These are phyloP conservation scores for Erysimum cheiri DNA, from an alignment of 441 rosid species.

Conservation along the genomic window DNA sequence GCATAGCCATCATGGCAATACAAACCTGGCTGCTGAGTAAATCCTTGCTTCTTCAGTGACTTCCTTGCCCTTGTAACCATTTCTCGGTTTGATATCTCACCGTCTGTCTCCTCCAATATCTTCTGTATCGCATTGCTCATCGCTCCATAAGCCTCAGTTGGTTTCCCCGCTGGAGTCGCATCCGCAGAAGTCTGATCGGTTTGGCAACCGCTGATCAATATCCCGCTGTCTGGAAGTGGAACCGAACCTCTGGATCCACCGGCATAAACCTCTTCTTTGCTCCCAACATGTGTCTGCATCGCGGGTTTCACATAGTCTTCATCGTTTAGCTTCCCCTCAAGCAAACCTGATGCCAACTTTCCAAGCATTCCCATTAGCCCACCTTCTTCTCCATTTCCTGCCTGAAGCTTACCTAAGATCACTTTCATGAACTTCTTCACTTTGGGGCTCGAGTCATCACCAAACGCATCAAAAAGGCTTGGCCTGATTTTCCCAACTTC, in stretches of 20 bases:
- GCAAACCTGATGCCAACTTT: slow-evolving; percentile 80
- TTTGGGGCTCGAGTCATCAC: slow-evolving; percentile 92
- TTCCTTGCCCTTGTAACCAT: slow-evolving; percentile 71
- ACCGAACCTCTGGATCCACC: slow-evolving; percentile 59
- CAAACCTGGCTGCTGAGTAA: slow-evolving; percentile 91
- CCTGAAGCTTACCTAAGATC: slow-evolving; percentile 66
- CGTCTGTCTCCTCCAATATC: slow-evolving; percentile 67
- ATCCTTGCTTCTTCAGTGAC: slow-evolving; percentile 72
- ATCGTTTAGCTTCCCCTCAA: slow-evolving; percentile 73
- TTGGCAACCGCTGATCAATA: slow-evolving; percentile 92
- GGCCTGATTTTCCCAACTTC: slow-evolving; percentile 91
- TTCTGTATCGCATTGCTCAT: slow-evolving; percentile 88
- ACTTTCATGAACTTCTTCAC: slow-evolving; percentile 98
- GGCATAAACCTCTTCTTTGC: slow-evolving; percentile 79
- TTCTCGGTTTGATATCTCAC: slow-evolving; percentile 59
- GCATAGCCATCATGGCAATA: slow-evolving; percentile 67
- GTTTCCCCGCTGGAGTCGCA: slow-evolving; percentile 81
- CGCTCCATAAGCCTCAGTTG: slow-evolving; percentile 83
- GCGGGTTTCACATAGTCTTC: slow-evolving; percentile 74
- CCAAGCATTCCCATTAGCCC: slow-evolving; percentile 87
- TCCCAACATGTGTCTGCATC: slow-evolving; percentile 64
- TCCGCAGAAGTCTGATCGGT: slow-evolving; percentile 95
- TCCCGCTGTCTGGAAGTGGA: slow-evolving; percentile 68
- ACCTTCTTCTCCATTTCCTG: slow-evolving; percentile 42
- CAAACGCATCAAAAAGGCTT: slow-evolving; percentile 78